Evolutionary conservation across 164 flowering plant species (phyloP).

Genomic region (Cinnamomum micranthum): DNA sequence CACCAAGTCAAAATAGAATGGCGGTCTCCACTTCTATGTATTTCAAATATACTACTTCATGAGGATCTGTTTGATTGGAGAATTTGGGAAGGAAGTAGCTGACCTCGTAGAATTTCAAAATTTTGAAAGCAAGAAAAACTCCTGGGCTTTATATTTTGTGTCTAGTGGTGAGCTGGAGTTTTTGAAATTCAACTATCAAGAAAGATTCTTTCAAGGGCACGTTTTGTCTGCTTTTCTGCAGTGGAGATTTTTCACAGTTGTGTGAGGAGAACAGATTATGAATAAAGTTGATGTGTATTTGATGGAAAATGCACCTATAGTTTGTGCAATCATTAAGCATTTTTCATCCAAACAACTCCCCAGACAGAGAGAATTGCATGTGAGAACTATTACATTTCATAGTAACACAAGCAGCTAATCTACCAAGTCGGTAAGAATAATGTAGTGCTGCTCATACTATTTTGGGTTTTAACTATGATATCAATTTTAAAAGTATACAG

Average conservation of each 20-base stretch:
- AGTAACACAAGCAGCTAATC: not conserved
- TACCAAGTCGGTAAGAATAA: not conserved
- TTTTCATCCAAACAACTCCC: slow-evolving; percentile 77
- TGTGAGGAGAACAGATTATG: slow-evolving; percentile 47
- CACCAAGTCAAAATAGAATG: no score
- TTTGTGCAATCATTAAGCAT: slow-evolving; percentile 75
- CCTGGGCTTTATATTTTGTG: not conserved
- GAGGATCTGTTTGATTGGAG: no score
- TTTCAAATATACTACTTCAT: no score
- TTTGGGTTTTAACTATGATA: no score
- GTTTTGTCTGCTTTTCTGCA: not conserved
- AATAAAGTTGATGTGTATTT: no score
- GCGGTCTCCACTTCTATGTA: no score
- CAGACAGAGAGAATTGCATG: slow-evolving; percentile 55
- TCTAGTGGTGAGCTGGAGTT: not conserved
- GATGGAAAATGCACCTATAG: no score
- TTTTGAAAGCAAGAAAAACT: no score
- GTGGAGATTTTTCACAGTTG: not conserved
- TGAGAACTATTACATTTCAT: slow-evolving; percentile 25
- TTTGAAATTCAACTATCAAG: not conserved
- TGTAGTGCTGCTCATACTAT: no score
- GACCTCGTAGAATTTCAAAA: no score
- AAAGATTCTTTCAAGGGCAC: not conserved
- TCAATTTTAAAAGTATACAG: not conserved
- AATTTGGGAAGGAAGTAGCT: no score